A percentile compares a stretch with the other conserved stretches of the same genome.
Evolutionary conservation across 805 yeast genomes (phyloP).

Genomic region (Ogataea trehaloabstinens): DNA sequence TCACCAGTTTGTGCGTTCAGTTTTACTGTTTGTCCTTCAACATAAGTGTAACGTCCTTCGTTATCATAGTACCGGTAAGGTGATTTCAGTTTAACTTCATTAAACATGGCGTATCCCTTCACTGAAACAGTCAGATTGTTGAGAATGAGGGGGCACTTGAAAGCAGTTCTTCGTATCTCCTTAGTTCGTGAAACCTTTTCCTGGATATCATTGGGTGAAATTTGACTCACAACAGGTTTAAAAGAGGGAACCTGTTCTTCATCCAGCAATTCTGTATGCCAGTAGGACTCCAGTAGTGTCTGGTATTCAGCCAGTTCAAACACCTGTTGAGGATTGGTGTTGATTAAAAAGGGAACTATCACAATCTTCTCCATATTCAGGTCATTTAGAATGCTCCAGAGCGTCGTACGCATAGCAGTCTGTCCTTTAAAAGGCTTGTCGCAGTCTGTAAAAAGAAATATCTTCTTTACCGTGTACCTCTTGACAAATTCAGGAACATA

Average conservation of each 20-base stretch:
- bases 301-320: constrained; percentile 50
- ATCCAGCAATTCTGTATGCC: constrained; percentile 6
- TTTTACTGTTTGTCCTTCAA: constrained; percentile 43
- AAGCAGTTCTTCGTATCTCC: constrained; percentile 61
- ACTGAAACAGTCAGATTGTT: constrained; percentile 63
- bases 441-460: constrained; percentile 73
- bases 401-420: constrained; percentile 40
- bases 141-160: constrained; percentile 58
- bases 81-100: constrained; percentile 50
- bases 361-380: constrained; percentile 51
- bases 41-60: constrained; percentile 51
- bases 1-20: constrained; percentile 43
- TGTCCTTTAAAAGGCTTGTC: constrained; percentile 58
- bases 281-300: constrained; percentile 15
- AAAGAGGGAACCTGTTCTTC: constrained; percentile 10
- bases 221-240: constrained; percentile 39
- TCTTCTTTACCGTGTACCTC: constrained; percentile 52
- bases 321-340: constrained; percentile 25
- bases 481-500: constrained; percentile 38
- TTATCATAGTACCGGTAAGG: constrained; percentile 53
- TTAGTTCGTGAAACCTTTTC: constrained; percentile 52
- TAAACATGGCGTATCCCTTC: constrained; percentile 65
- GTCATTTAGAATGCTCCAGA: constrained; percentile 60
- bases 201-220: constrained; percentile 42
- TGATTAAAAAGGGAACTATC: constrained; percentile 63